A percentile compares a stretch with the other conserved stretches of the same genome.
phyloP scores from a whole-genome alignment of 305 asterid species.

The Lippia alba region DNA sequence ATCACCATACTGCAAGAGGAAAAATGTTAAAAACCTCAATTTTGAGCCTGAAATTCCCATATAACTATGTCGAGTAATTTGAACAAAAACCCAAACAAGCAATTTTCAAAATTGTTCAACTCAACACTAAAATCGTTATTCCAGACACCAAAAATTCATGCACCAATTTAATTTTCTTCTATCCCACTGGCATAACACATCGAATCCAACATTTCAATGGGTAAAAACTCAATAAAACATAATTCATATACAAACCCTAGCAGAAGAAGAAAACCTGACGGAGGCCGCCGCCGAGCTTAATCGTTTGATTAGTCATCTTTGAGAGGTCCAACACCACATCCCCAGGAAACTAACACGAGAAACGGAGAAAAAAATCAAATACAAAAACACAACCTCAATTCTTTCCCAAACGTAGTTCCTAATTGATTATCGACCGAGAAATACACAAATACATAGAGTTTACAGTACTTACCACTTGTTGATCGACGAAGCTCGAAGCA shows the following conservation, averaged over 20 bases:
- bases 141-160: not conserved
- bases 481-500: conserved; percentile 55
- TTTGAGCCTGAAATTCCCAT: conserved; percentile 5
- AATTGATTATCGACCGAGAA: not conserved
- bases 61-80: not conserved
- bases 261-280: conserved; percentile 66
- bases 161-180: not conserved
- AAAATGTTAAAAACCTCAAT: not conserved
- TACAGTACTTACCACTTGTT: conserved; percentile 51
- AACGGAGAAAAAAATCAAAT: not conserved
- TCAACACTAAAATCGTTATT: not conserved
- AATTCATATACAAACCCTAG: conserved; percentile 22
- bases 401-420: not conserved
- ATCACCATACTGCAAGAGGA: not conserved
- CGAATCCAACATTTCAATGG: not conserved
- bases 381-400: not conserved
- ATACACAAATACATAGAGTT: not conserved
- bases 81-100: not conserved
- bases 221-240: not conserved
- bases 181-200: not conserved
- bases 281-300: conserved; percentile 93
- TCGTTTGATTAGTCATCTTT: conserved; percentile 64
- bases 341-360: conserved; percentile 71
- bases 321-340: conserved; percentile 92
- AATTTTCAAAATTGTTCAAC: not conserved